Base-by-base conservation (phyloP, 1,284 basidiomycete species). In the Marasmius fiardii region DNA sequence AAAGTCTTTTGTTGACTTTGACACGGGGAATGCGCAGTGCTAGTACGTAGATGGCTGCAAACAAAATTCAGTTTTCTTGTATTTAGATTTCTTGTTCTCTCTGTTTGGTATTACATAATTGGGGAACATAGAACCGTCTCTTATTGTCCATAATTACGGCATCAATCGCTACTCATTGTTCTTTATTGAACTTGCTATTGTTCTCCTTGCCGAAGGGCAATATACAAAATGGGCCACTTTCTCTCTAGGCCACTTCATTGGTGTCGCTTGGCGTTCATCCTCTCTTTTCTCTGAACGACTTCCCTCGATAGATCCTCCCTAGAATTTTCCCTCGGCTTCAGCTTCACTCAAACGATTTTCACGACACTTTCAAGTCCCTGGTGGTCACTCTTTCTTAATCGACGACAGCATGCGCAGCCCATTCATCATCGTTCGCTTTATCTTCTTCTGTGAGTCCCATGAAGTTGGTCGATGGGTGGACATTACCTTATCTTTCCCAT, bases 1-100 rank as follows among this genome's bases (percentile, higher is more conserved):
- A 92, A 68, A 81, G 78, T 54, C 71, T 92, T 43, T 63, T 92
- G 50, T 65, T 83, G 37, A 74, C 74, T 56, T 69, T 84, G 53
- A 82, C 82, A 2, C 70, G 79, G 49, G 75, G 74, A 0, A 74
- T 76, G 75, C 70, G 77, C 55, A 74, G 76, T 54, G 76, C 77
- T 50, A 26, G 26, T 18, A 16, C 3, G 4, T 12, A 23, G 12
- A 10, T 31, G 11, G 28, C 10, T n/a, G 8, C n/a, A 47, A 24
- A 24, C 43, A 8, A n/a, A 44, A 6, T 16, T 8, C 16, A 35
- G 34, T 35, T 37, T 37, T 41, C 39, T 41, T 31, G 39, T 41
- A 41, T 41, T 14, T 41, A 20, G 7, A 41, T 16, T 14, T n/a
- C 8, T 37, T 11, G 35, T 11, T 37, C n/a, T 37, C n/a, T 11